Evolutionary conservation across 495 filamentous ascomycete species (phyloP), one percentile per base, ranked within the genome.

Genomic region (Aspergillus panamensis): DNA sequence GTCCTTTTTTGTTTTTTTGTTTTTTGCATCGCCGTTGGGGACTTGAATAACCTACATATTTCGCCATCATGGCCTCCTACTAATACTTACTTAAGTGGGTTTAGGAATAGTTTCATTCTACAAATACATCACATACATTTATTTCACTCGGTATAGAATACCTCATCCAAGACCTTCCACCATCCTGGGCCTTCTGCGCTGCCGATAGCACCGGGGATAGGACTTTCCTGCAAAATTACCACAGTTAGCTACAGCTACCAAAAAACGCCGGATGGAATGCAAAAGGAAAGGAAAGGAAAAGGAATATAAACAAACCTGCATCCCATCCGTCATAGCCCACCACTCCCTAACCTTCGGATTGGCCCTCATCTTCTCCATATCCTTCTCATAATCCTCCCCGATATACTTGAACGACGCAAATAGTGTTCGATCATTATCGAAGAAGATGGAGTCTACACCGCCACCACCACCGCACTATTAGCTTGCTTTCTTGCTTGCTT

Each of bases 391-490:
- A 69, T 89, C 82, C 49, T 78, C 77, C 1, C 88, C 88, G 16
- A 87, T 75, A 57, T 91, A 91, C 68, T 89, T 90, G 71, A 90
- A 90, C 29, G 73, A 83, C 8, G 85, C 86, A 62, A 90, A 91
- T 0, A 91, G 74, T 29, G 84, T 83, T 21, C 80, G 74, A 14
- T 75, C 77, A 16, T 81, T 77, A 54, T 89, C 84, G 64, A 86
- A 83, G 72, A 81, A 90, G 63, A 91, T 92, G 33, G 84, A 87
- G 60, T 90, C 87, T 67, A 19, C 12, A 9, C 9, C 33, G 9
- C 14, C 14, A n/a, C 42, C 33, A 8, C 33, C 13, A 13, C 13
- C 8, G 8, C 13, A 35, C 1, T 17, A 45, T 45, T 13, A 40
- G 37, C 37, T 40, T 40, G 12, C 13, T 40, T 40, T 8, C 13